Base-by-base conservation (phyloP, 805 yeast species). In the Candida boleticola region DNA sequence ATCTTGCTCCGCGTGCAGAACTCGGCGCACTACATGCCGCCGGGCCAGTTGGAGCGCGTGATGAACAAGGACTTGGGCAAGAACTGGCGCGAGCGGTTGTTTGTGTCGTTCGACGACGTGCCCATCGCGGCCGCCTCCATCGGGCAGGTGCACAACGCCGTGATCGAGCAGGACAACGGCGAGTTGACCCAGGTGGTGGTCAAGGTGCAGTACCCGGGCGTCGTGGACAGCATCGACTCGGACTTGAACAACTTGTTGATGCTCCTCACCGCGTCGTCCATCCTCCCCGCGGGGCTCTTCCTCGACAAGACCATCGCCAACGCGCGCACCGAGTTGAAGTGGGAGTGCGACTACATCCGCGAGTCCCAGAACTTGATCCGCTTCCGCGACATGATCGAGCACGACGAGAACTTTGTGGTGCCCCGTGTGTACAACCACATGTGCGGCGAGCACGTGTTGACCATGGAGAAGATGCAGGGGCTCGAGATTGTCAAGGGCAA, bases 191-290 rank as follows among this genome's bases (percentile, higher is more conserved):
- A 79, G 29, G 97, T 90, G 17, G 99, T 95, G 9, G 95, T 92
- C 9, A 93, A 93, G 59, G 90, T 92, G 5, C 99, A 93, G 63
- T 93, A 93, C 55, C 99, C 99, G 0, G 99, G 99, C 6, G 98
- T 93, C 10, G 93, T 85, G 17, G 82, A 85, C 49, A 83, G 95
- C 22, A 93, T 93, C 54, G 97, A 93, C 62, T 86, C 96, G 1
- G 99, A 93, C 62, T 76, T 93, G 61, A 93, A 87, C 63, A 89
- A 89, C 52, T 68, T 93, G 42, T 64, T 89, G 46, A 70, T 90
- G 75, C 70, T 93, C 27, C 68, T 93, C 51, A 83, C 95, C 3
- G 97, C 97, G 3, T 85, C 96, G 13, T 73, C 89, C 21, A 65
- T 93, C 46, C 71, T 93, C 35, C 99, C 99, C 16, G 84, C 86